Percentiles rank a stretch among this genome's conserved stretches.
Conservation (phyloP, 2,329 filamentous ascomycete genomes). For the Aquanectria penicillioides region DNA sequence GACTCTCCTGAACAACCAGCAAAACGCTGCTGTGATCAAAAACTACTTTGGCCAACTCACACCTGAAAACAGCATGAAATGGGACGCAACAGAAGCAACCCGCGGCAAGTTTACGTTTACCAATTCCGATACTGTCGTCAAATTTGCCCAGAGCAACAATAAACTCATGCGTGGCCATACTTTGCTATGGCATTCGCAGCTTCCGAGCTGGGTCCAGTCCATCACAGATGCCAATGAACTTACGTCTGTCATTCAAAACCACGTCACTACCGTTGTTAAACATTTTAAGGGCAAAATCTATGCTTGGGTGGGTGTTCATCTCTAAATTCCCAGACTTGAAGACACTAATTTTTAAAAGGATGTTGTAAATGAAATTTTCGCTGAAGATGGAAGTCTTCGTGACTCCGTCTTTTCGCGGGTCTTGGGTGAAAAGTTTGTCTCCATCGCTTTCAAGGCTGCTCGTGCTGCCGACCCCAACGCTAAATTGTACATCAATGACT, state of each 20-base stretch:
- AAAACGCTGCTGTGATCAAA: constrained; percentile 64
- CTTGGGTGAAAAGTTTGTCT: constrained; percentile 75
- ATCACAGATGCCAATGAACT: constrained; percentile 63
- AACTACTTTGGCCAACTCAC: constrained; percentile 73
- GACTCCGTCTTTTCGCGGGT: constrained; percentile 72
- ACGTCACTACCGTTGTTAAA: constrained; percentile 66
- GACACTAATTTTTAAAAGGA: constrained; percentile 47
- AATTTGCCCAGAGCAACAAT: constrained; percentile 65
- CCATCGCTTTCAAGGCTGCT: constrained; percentile 76
- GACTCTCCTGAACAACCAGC: constrained; percentile 57
- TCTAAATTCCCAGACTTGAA: neutral
- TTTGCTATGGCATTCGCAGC: constrained; percentile 71
- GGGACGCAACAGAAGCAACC: constrained; percentile 64
- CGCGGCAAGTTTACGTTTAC: constrained; percentile 65
- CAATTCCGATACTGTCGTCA: constrained; percentile 68
- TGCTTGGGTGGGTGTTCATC: constrained; percentile 55
- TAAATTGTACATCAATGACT: constrained; percentile 82
- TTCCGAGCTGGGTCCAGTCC: constrained; percentile 67
- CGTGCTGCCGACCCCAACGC: constrained; percentile 72
- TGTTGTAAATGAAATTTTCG: constrained; percentile 73
- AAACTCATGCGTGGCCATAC: constrained; percentile 73
- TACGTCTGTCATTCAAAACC: constrained; percentile 65
- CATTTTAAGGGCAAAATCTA: constrained; percentile 72
- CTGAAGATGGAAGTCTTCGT: constrained; percentile 69
- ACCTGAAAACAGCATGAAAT: constrained; percentile 77